Percentiles rank a stretch among this genome's conserved stretches.
Conservation (phyloP, 2,329 filamentous ascomycete species). For the Nothopassalora personata region DNA sequence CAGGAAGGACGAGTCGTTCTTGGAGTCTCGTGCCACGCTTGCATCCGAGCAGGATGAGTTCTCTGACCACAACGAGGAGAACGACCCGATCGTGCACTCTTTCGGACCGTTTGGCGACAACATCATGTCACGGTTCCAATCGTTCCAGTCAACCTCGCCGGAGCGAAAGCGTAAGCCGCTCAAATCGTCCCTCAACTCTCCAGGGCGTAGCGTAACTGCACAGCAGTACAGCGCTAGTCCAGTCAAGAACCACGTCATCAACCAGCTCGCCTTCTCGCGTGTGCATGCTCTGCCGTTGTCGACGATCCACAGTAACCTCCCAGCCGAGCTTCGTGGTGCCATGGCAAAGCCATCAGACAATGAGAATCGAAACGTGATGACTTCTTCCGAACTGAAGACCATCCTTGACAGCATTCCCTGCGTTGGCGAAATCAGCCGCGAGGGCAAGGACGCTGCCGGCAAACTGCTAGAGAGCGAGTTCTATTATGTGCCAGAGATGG, state of each 20-base stretch:
- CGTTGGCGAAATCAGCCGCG: conserved; percentile 80
- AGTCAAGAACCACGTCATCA: conserved; percentile 81
- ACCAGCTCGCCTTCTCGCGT: conserved; percentile 91
- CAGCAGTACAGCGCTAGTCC: conserved; percentile 31
- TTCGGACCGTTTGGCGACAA: conserved; percentile 88
- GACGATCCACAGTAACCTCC: conserved; percentile 81
- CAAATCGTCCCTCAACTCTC: conserved; percentile 25
- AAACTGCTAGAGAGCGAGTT: conserved; percentile 93
- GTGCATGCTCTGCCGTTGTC: conserved; percentile 87
- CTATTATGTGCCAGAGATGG: conserved; percentile 88
- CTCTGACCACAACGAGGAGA: conserved; percentile 83
- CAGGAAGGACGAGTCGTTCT: conserved; percentile 5
- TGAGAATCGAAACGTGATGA: conserved; percentile 39
- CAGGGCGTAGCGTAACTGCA: conserved; percentile 18
- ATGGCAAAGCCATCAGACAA: conserved; percentile 27
- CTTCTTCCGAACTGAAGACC: conserved; percentile 59
- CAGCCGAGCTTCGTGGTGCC: conserved; percentile 45
- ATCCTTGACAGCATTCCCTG: conserved; percentile 71
- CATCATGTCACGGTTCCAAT: conserved; percentile 73
- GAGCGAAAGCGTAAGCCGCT: conserved; percentile 39
- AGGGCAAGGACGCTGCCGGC: conserved; percentile 93
- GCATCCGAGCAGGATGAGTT: conserved; percentile 52
- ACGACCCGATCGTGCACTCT: conserved; percentile 86
- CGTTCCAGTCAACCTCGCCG: conserved; percentile 66
- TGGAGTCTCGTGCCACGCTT: conserved; percentile 16